Evolutionary conservation across 495 filamentous ascomycete genomes (phyloP).

Genomic region (Neurospora africana): DNA sequence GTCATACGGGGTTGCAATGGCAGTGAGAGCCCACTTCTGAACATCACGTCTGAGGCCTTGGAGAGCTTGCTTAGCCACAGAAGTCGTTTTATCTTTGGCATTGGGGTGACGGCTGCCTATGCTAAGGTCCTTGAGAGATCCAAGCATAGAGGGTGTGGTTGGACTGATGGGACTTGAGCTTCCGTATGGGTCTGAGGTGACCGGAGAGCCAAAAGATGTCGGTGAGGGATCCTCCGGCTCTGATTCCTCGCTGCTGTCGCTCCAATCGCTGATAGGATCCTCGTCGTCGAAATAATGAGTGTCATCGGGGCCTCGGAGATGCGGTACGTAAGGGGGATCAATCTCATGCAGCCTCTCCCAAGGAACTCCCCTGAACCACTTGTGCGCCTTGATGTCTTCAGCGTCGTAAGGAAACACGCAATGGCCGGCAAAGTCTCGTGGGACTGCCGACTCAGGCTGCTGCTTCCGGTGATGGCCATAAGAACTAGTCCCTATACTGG

Average conservation of each 20-base stretch:
- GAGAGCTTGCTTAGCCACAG: conserved; percentile 6
- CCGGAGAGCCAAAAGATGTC: background rate
- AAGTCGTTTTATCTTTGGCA: background rate
- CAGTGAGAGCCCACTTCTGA: conserved; percentile 29
- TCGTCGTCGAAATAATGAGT: conserved; percentile 86
- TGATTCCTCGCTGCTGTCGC: conserved; percentile 30
- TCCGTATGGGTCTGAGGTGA: background rate
- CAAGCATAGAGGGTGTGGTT: background rate
- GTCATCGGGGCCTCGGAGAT: conserved; percentile 59
- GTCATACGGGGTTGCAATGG: conserved; percentile 35
- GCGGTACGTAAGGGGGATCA: conserved; percentile 66
- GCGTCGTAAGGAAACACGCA: conserved; percentile 73
- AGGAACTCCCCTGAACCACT: conserved; percentile 56
- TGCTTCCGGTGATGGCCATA: conserved; percentile 7
- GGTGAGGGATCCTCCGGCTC: conserved; percentile 17
- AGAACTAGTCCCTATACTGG: background rate
- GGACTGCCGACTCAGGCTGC: conserved; percentile 8
- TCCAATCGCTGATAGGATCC: conserved; percentile 51
- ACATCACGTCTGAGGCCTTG: conserved; percentile 24
- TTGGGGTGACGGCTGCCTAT: background rate
- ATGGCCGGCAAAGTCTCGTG: conserved; percentile 28
- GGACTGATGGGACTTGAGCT: background rate
- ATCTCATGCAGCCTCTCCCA: conserved; percentile 60
- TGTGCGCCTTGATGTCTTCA: conserved; percentile 66
- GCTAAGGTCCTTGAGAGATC: background rate